These are phyloP conservation scores for Cynanchum wilfordii DNA, from an alignment of 257 asterid genomes.

Conservation along the genomic window DNA sequence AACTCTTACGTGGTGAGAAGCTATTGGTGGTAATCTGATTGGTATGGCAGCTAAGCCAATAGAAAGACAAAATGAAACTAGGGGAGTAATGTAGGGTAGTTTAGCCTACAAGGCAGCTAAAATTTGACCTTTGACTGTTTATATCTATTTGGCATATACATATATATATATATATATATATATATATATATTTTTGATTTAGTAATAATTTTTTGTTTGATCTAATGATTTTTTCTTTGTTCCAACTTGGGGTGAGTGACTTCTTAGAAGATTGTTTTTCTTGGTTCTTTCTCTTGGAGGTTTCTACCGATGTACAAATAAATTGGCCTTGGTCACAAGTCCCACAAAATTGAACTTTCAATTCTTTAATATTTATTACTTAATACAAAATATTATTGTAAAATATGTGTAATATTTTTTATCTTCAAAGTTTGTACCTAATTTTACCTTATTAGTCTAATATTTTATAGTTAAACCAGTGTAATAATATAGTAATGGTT, in stretches of 20 bases:
- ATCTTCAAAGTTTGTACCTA: no score
- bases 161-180: background rate
- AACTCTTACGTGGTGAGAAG: background rate
- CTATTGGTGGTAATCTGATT: background rate
- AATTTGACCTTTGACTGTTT: conserved; percentile 7
- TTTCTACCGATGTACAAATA: background rate
- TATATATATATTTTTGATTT: background rate
- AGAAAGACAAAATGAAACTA: background rate
- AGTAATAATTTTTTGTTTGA: background rate
- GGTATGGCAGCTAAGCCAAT: background rate
- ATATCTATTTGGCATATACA: no score
- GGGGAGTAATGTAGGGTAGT: background rate
- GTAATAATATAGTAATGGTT: no score
- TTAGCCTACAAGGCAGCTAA: background rate
- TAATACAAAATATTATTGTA: no score
- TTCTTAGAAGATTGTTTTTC: background rate
- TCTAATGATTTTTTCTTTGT: background rate
- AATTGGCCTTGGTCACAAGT: background rate
- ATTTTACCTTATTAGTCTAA: no score
- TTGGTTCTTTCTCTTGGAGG: background rate
- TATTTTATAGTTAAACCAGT: no score
- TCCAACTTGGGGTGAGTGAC: background rate
- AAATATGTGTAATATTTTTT: no score
- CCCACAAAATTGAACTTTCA: background rate
- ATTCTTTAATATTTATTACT: no score